Percentiles rank a stretch among this genome's conserved stretches.
These are phyloP conservation scores for Colletotrichum spaethianum DNA, from an alignment of 2,329 filamentous ascomycete genomes.

Conservation along the genomic window DNA sequence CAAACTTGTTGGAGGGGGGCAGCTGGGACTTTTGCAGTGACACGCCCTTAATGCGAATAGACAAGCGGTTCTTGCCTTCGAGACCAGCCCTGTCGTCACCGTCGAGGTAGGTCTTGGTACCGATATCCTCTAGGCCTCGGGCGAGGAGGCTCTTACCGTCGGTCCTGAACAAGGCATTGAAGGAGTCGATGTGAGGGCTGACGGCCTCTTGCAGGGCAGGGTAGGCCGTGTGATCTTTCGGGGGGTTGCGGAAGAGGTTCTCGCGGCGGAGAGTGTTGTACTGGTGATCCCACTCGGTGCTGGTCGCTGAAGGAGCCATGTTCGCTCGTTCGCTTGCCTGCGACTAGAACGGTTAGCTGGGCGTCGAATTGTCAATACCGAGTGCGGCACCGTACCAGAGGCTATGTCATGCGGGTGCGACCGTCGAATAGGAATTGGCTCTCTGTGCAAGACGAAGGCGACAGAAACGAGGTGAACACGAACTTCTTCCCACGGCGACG, in stretches of 20 bases:
- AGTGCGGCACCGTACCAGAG: neutral
- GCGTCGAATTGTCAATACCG: neutral
- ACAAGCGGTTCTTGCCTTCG: constrained; percentile 79
- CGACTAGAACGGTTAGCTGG: constrained; percentile 15
- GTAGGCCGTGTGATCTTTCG: constrained; percentile 89
- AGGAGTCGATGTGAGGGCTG: constrained; percentile 93
- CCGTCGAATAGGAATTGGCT: neutral
- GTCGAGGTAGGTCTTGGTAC: constrained; percentile 88
- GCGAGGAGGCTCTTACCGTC: constrained; percentile 76
- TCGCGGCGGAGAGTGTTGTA: constrained; percentile 91
- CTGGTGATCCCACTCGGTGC: constrained; percentile 84
- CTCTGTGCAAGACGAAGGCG: constrained; percentile 17
- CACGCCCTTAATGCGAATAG: constrained; percentile 84
- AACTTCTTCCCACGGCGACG: constrained; percentile 18
- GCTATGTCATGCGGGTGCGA: constrained; percentile 11
- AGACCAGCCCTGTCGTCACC: constrained; percentile 76
- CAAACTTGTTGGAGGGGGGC: constrained; percentile 86
- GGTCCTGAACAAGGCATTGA: constrained; percentile 88
- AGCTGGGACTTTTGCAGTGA: constrained; percentile 86
- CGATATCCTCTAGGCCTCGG: constrained; percentile 88
- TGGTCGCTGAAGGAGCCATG: constrained; percentile 72
- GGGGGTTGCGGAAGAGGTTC: constrained; percentile 89
- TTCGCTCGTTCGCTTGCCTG: constrained; percentile 41
- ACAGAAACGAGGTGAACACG: constrained; percentile 17
- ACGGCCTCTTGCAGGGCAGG: constrained; percentile 89